Conservation (phyloP, 257 asterid genomes). For the Fraxinus excelsior region DNA sequence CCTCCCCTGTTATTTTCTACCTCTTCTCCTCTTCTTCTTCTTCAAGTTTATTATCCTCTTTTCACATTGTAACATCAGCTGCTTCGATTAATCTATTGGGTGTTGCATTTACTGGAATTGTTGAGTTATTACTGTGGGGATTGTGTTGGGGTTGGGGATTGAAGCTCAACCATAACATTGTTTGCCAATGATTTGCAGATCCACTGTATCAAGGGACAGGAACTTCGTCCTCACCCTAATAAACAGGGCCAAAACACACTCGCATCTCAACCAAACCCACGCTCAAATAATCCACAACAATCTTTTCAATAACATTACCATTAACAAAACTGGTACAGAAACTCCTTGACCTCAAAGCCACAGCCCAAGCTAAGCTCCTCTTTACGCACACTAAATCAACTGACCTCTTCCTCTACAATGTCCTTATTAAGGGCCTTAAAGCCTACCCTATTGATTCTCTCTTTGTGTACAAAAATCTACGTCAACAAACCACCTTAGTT, state of each 20-base stretch:
- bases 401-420: slow-evolving; percentile 82
- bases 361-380: slow-evolving; percentile 61
- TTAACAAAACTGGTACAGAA: slow-evolving; percentile 75
- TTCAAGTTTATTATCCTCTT: too few species aligned
- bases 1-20: too few species aligned
- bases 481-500: slow-evolving; percentile 36
- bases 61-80: too few species aligned
- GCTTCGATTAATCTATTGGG: too few species aligned
- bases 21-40: too few species aligned
- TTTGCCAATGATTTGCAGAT: slow-evolving; percentile 59
- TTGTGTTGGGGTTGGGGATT: too few species aligned
- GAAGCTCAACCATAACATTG: too few species aligned
- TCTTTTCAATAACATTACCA: slow-evolving; percentile 38
- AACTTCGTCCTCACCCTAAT: slow-evolving; percentile 54
- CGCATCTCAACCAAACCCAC: slow-evolving; percentile 64
- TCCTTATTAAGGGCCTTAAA: slow-evolving; percentile 66
- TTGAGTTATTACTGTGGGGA: too few species aligned
- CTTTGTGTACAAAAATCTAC: slow-evolving; percentile 44
- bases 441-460: slow-evolving; percentile 54
- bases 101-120: too few species aligned
- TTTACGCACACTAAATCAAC: slow-evolving; percentile 50
- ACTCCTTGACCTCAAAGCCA: slow-evolving; percentile 56
- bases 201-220: slow-evolving; percentile 48
- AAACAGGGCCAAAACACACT: slow-evolving; percentile 41
- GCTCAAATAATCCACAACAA: slow-evolving; percentile 63